Percentiles rank a stretch among this genome's conserved stretches.
Evolutionary conservation across 305 asterid species (phyloP).

Genomic region (Petunia hybrid): DNA sequence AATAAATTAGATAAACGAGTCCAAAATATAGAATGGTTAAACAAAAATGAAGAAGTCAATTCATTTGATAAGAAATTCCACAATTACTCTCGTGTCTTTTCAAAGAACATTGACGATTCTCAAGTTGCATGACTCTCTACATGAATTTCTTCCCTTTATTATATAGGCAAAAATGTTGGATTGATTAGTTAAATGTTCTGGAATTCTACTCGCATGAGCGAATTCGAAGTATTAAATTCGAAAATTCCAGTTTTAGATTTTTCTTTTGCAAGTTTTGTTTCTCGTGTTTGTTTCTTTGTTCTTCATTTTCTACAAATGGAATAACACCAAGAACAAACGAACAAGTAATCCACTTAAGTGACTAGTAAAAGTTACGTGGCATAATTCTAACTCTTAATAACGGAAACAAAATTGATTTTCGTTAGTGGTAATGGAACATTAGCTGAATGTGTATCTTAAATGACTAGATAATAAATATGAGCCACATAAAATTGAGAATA

Average conservation of each 20-base stretch:
- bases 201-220: background rate
- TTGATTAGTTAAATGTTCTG: background rate
- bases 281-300: background rate
- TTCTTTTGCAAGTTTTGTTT: slow-evolving; percentile 1
- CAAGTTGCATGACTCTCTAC: background rate
- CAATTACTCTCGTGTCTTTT: no score
- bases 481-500: slow-evolving; percentile 24
- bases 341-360: no score
- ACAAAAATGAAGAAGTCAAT: no score
- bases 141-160: background rate
- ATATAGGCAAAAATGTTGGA: background rate
- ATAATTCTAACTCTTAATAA: background rate
- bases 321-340: background rate
- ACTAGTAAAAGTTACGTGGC: no score
- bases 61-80: no score
- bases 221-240: background rate
- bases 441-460: background rate
- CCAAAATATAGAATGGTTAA: no score
- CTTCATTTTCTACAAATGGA: background rate
- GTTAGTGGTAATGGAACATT: background rate
- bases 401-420: background rate
- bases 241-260: background rate
- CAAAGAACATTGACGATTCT: no score
- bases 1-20: no score
- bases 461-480: background rate